Base-by-base conservation (phyloP, 2,329 filamentous ascomycete genomes). In the Phoma herbarum region DNA sequence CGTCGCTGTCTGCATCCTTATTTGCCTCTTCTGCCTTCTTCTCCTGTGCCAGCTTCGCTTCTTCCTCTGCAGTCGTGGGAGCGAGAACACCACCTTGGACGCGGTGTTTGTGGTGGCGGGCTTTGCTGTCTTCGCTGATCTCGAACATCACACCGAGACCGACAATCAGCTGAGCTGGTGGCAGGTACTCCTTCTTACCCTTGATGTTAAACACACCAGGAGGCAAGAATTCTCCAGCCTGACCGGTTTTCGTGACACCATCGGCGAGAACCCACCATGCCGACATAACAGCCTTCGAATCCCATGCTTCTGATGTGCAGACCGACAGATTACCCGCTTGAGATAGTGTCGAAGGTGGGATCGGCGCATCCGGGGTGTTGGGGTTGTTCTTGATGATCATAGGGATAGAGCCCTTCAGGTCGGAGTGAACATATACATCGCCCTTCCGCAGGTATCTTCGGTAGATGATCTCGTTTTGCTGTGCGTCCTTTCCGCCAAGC, bases 251-350 rank as follows among this genome's bases (percentile, higher is more conserved):
- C 10, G 91, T 92, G 0, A 99, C 92, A 75, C 98, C 93, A 52
- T 94, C 89, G 2, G 91, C 90, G 61, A 89, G 88, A 0, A 96
- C 94, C 95, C 95, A 99, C 90, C 92, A 99, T 9, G 94, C 93
- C 18, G 91, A 90, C 91, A 98, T 96, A 16, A 92, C 87, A 9
- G 94, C 94, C 77, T 99, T 99, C 1, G 91, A 94, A 60, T 98
- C 95, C 95, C 95, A 99, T 0, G 94, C 95, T 56, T 84, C 89
- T 1, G 93, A 97, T 9, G 91, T 90, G 62, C 91, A 92, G 5
- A 99, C 90, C 0, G 90, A 88, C 28, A 97, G 80, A 43, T 89
- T 89, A 0, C 95, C 95, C 4, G 95, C 95, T 79, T 99, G 95
- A 0, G 92, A 90, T 2, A 99, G 80, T 0, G 95, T 98, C 1